These are phyloP conservation scores for Lepiota venenata DNA, from an alignment of 768 basidiomycete species.

Conservation along the genomic window DNA sequence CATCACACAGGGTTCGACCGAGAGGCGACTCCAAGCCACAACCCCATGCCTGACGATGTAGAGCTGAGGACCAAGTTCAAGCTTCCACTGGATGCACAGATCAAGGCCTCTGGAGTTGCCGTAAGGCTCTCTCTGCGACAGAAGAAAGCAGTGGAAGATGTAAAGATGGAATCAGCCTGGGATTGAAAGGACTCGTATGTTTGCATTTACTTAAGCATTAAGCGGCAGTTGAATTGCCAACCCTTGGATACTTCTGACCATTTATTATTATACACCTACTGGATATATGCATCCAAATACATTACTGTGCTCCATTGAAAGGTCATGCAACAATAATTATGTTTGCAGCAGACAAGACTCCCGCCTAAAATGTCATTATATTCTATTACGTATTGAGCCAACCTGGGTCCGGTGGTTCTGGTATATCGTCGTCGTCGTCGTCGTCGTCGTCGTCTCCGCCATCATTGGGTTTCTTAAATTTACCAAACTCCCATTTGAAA, in stretches of 20 bases:
- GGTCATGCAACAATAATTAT: background rate
- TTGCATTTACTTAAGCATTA: no score
- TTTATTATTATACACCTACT: background rate
- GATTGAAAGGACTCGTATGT: no score
- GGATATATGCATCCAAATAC: background rate
- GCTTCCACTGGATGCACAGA: background rate
- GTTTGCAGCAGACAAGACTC: background rate
- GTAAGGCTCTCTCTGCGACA: background rate
- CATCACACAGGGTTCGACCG: no score
- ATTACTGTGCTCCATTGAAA: background rate
- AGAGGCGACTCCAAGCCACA: no score
- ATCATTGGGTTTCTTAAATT: slow-evolving; percentile 26
- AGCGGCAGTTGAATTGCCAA: no score
- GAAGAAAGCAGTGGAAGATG: background rate
- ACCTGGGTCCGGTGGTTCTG: slow-evolving; percentile 1
- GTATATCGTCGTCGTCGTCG: slow-evolving; percentile 1
- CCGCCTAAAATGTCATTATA: background rate
- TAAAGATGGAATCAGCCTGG: background rate
- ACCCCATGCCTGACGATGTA: background rate
- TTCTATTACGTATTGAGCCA: background rate
- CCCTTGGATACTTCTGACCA: no score
- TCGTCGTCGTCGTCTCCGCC: background rate
- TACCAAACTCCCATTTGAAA: slow-evolving; percentile 72
- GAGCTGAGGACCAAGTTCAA: slow-evolving; percentile 3
- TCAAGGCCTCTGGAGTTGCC: background rate